Evolutionary conservation across 2,329 filamentous ascomycete genomes (phyloP).

Genomic region (Mycosphaerella sp.): DNA sequence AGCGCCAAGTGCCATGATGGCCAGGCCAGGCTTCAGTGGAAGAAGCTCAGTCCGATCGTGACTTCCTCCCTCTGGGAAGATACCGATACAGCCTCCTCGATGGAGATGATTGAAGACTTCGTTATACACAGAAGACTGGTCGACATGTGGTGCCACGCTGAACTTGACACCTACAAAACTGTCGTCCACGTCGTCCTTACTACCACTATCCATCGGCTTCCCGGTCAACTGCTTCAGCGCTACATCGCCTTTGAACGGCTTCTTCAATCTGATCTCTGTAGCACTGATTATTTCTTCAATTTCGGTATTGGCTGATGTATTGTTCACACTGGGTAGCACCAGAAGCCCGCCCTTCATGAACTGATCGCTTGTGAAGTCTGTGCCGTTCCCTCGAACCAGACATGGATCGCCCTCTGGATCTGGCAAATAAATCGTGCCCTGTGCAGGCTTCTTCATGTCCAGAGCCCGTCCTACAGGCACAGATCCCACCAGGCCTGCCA

Average conservation of each 20-base stretch:
- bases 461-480: slow-evolving; percentile 91
- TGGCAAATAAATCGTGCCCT: slow-evolving; percentile 79
- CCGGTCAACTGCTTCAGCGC: slow-evolving; percentile 77
- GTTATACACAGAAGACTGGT: slow-evolving; percentile 89
- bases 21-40: slow-evolving; percentile 91
- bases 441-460: slow-evolving; percentile 74
- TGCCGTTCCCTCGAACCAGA: slow-evolving; percentile 70
- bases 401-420: slow-evolving; percentile 81
- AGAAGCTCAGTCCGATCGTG: slow-evolving; percentile 89
- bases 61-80: slow-evolving; percentile 94
- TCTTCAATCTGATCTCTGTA: slow-evolving; percentile 79
- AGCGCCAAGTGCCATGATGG: slow-evolving; percentile 93
- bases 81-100: slow-evolving; percentile 82
- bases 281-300: slow-evolving; percentile 74
- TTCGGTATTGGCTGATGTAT: slow-evolving; percentile 72
- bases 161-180: slow-evolving; percentile 70
- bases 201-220: slow-evolving; percentile 43
- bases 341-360: slow-evolving; percentile 75
- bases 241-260: slow-evolving; percentile 72
- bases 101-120: slow-evolving; percentile 81
- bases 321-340: slow-evolving; percentile 78
- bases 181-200: slow-evolving; percentile 51
- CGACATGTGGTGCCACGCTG: slow-evolving; percentile 85
- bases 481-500: slow-evolving; percentile 76
- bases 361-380: slow-evolving; percentile 67